phyloP scores from a whole-genome alignment of 345 rosid genomes.

The Moringa oleifera region DNA sequence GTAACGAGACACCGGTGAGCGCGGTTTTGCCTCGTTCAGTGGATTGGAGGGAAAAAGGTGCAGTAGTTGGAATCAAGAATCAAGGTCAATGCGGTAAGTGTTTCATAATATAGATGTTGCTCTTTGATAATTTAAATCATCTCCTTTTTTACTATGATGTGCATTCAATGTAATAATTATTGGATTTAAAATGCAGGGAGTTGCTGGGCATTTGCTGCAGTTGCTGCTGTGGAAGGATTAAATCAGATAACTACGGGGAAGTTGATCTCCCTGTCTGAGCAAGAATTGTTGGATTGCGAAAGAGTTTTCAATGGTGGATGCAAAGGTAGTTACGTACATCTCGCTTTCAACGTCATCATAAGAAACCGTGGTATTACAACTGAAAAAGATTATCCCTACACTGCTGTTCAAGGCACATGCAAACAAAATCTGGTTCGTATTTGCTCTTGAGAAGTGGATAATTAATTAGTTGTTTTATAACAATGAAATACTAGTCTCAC shows the following conservation, averaged over 20 bases:
- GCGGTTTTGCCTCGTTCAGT: conserved; percentile 42
- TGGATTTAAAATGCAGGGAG: conserved; percentile 37
- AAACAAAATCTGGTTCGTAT: conserved; percentile 39
- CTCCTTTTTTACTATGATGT: no score
- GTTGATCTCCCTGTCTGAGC: conserved; percentile 49
- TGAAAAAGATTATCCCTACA: conserved; percentile 60
- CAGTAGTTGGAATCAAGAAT: conserved; percentile 53
- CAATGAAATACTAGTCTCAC: no score
- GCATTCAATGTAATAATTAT: no score
- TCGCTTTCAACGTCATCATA: conserved; percentile 56
- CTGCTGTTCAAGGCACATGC: conserved; percentile 33
- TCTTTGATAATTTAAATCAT: no score
- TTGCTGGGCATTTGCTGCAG: conserved; percentile 70
- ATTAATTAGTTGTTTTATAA: no score
- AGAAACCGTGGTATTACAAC: conserved; percentile 56
- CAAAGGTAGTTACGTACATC: conserved; percentile 69
- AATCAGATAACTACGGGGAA: conserved; percentile 56
- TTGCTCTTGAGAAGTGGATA: no score
- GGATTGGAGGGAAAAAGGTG: conserved; percentile 64
- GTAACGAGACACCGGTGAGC: no score
- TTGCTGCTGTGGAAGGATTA: conserved; percentile 65
- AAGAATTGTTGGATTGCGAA: conserved; percentile 67
- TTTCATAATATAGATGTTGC: no score
- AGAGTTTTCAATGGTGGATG: conserved; percentile 34
- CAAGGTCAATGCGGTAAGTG: conserved; percentile 61